Evolutionary conservation across 2,329 filamentous ascomycete genomes (phyloP).

Genomic region (Raffaelea ambrosiae): DNA sequence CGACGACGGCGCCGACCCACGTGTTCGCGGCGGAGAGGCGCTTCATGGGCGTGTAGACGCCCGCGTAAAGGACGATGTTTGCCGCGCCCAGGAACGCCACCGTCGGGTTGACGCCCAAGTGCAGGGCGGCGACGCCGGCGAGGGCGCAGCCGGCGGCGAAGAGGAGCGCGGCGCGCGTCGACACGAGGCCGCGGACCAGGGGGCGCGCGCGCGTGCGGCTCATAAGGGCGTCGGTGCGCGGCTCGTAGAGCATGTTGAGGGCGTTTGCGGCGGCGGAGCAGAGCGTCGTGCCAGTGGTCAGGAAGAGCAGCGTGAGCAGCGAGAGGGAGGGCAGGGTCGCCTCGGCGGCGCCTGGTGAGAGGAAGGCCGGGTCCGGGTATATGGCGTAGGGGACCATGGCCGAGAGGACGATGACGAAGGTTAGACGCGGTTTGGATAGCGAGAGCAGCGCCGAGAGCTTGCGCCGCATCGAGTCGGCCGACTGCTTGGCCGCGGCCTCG

Average conservation of each 20-base stretch:
- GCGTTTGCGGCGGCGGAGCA: slow-evolving; percentile 89
- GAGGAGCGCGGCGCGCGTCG: slow-evolving; percentile 59
- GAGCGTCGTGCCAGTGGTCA: slow-evolving; percentile 81
- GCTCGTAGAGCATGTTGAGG: slow-evolving; percentile 96
- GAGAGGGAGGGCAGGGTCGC: slow-evolving; percentile 65
- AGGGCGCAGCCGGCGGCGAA: slow-evolving; percentile 72
- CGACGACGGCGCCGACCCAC: slow-evolving; percentile 88
- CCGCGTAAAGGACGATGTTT: slow-evolving; percentile 87
- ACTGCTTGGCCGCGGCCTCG: slow-evolving; percentile 43
- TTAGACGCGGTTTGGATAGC: slow-evolving; percentile 87
- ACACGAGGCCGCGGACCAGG: slow-evolving; percentile 73
- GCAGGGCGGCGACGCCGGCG: slow-evolving; percentile 63
- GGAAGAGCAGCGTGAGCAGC: slow-evolving; percentile 82
- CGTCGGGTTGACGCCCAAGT: slow-evolving; percentile 88
- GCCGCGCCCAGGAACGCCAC: slow-evolving; percentile 75
- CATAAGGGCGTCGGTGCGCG: slow-evolving; percentile 85
- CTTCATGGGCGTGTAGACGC: slow-evolving; percentile 88
- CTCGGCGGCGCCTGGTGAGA: slow-evolving; percentile 52
- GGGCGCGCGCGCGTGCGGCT: slow-evolving; percentile 84
- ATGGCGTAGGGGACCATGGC: slow-evolving; percentile 87
- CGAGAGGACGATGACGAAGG: slow-evolving; percentile 81
- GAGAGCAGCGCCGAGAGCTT: slow-evolving; percentile 74
- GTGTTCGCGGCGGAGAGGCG: slow-evolving; percentile 81
- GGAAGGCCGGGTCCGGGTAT: slow-evolving; percentile 83
- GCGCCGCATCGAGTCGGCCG: slow-evolving; percentile 50